A percentile compares a stretch with the other conserved stretches of the same genome.
phyloP scores from a whole-genome alignment of 805 yeast genomes.

The Candida chilensis region DNA sequence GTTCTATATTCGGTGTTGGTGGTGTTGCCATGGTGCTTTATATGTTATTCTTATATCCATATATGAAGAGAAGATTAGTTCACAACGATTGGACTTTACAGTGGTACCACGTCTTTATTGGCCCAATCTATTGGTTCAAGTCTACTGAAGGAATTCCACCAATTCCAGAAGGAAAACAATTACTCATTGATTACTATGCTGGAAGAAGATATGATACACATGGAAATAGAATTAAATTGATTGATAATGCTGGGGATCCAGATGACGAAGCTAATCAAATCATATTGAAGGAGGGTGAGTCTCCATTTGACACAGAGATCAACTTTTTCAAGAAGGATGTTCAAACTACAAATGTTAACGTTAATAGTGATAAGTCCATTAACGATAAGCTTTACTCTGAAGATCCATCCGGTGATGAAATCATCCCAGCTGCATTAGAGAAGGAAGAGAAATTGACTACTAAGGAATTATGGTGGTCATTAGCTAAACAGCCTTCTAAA shows the following conservation, averaged over 20 bases:
- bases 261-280: background rate
- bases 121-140: slow-evolving; percentile 48
- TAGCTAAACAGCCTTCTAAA: slow-evolving; percentile 34
- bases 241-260: slow-evolving; percentile 3
- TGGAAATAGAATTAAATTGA: no score
- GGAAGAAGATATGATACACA: slow-evolving; percentile 50
- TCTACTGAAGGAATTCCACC: slow-evolving; percentile 56
- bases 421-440: slow-evolving; percentile 4
- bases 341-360: slow-evolving; percentile 5
- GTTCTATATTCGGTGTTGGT: slow-evolving; percentile 58
- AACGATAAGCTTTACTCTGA: no score
- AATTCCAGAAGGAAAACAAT: slow-evolving; percentile 45
- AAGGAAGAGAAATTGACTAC: slow-evolving; percentile 20
- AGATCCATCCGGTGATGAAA: no score
- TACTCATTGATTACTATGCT: slow-evolving; percentile 55
- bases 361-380: no score
- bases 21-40: slow-evolving; percentile 45
- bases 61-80: slow-evolving; percentile 48
- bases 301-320: no score
- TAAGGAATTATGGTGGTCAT: slow-evolving; percentile 21
- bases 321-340: slow-evolving; percentile 2
- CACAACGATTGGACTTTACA: slow-evolving; percentile 59
- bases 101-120: slow-evolving; percentile 45
- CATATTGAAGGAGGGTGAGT: no score
- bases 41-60: slow-evolving; percentile 49